Base-by-base conservation (phyloP, 768 basidiomycete genomes). In the Sarcomyxa edulis region DNA sequence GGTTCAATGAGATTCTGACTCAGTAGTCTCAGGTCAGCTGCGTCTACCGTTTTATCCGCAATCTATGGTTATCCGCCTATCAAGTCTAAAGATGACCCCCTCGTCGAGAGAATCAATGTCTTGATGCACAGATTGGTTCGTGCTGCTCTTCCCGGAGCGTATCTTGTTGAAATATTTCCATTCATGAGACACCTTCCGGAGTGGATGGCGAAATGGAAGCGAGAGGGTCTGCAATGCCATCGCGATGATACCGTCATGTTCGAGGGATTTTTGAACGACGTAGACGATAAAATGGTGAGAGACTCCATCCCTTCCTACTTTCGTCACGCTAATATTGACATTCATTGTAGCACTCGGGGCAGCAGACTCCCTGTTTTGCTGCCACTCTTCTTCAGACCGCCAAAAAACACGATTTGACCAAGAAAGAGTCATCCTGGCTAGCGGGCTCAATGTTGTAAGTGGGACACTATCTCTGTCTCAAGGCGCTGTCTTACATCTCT, bases 161-260 rank as follows among this genome's bases (percentile, higher is more conserved):
- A 58, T 42, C 20, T 61, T 18, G 64, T 65, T 16, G 65, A 66
- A 40, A 52, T 59, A 34, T 60, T 66, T 36, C 56, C 61, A 2
- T 56, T 49, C 41, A 54, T 68, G 51, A 48, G 47, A 28, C 40
- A 52, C 27, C 37, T 67, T 6, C 65, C 65, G 0, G 19, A 34
- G 6, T 53, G 43, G 37, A 27, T 63, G 37, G 53, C 59, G 10
- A 43, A 39, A 31, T 62, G 57, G 59, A 63, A 60, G 43, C 35
- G 40, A 11, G 48, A 54, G 4, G 56, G 46, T 6, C 39, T 40
- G 27, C 44, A 48, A 22, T 55, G 50, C 48, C 46, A 45, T 35
- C 24, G 35, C 11, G 45, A 48, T 18, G 55, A 62, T 43, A 43
- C 53, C 18, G 18, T 39, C 6, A 42, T 53, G 35, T 62, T 61